Base-by-base conservation (phyloP, 2,329 filamentous ascomycete species). In the Botrytis hyacinthi region DNA sequence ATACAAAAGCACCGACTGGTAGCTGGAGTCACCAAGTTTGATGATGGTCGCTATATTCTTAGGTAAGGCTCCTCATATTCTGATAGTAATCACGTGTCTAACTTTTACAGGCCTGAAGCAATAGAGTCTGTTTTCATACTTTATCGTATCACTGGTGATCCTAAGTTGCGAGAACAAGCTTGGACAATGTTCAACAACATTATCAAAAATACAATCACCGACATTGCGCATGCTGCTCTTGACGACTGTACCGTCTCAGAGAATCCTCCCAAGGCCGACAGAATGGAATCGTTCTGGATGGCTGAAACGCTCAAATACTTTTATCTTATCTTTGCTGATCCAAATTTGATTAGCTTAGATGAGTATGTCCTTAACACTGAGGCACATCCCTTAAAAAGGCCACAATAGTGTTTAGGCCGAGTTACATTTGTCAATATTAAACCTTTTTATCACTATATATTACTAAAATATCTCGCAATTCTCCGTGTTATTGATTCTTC, bases 101-200 rank as follows among this genome's bases (percentile, higher is more conserved):
- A 40, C 40, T 40, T 29, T 20, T 3, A 48, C 18, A 76, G 87
- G 80, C 89, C 89, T 14, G 89, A 91, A 80, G 89, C 89, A 7
- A 91, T 91, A 69, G 89, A 92, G 80, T 90, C 88, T 7, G 87
- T 92, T 14, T 92, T 89, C 82, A 87, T 90, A 79, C 87, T 92
- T 84, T 80, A 80, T 66, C 79, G 79, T 3, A 74, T 80, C 4
- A 80, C 79, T 26, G 79, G 76, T 2, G 77, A 79, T 54, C 66
- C 71, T 35, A 67, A 76, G 10, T 78, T 83, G 65, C 82, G 82
- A 67, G 84, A 86, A 48, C 80, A 81, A 1, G 85, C 83, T 2
- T 86, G 85, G 84, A 82, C 81, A 54, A 86, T 86, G 84, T 86
- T 86, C 76, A 78, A 82, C 62, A 82, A 79, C 67, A 85, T 86